phyloP scores from a whole-genome alignment of 2,329 filamentous ascomycete species.

The Calonectria henricotiae region DNA sequence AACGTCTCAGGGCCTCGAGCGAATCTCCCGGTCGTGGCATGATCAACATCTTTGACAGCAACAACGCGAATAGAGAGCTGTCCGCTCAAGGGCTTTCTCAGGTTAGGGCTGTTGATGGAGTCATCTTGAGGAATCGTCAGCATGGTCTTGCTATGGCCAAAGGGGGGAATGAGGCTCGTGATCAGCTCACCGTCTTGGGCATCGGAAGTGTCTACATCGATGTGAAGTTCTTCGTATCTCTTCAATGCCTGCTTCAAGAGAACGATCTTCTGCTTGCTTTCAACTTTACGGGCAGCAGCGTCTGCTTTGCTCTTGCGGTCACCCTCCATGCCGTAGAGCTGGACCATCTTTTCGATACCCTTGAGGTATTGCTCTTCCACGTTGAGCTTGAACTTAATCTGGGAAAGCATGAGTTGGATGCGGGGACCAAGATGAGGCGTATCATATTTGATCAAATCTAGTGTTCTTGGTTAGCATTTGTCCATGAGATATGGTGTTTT shows the following conservation, averaged over 20 bases:
- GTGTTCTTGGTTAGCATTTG: conserved; percentile 28
- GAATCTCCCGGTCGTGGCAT: conserved; percentile 88
- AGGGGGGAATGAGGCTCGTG: neutral
- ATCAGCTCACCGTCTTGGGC: conserved; percentile 81
- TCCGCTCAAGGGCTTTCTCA: conserved; percentile 95
- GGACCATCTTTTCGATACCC: conserved; percentile 99
- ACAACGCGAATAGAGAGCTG: conserved; percentile 90
- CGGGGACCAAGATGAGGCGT: conserved; percentile 95
- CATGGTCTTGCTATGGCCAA: conserved; percentile 36
- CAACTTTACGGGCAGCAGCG: conserved; percentile 89
- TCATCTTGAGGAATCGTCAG: conserved; percentile 76
- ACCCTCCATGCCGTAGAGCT: conserved; percentile 96
- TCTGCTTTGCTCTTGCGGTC: conserved; percentile 96
- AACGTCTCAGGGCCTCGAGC: conserved; percentile 94
- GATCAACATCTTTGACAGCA: conserved; percentile 94
- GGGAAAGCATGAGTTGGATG: conserved; percentile 98
- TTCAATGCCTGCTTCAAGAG: conserved; percentile 96
- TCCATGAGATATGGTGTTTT: conserved; percentile 20
- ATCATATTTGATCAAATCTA: conserved; percentile 99
- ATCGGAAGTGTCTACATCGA: conserved; percentile 88
- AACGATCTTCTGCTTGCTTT: conserved; percentile 98
- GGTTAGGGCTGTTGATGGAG: conserved; percentile 94
- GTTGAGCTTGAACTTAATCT: conserved; percentile 98
- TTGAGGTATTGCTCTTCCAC: conserved; percentile 99
- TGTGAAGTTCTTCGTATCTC: conserved; percentile 96